Evolutionary conservation across 2,329 filamentous ascomycete genomes (phyloP).

Genomic region (Dactylella cylindrospora): DNA sequence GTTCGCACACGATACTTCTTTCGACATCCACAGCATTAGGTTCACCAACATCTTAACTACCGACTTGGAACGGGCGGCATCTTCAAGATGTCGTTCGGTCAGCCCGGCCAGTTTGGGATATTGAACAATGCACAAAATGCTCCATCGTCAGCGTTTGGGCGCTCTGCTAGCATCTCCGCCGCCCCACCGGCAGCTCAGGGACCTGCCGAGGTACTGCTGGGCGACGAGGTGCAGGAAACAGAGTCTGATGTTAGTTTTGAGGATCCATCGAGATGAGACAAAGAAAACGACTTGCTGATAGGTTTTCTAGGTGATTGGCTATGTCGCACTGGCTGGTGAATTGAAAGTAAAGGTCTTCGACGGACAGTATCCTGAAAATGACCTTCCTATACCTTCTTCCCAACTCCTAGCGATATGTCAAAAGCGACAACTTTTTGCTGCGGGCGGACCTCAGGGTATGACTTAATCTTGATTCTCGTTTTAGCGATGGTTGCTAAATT

Average conservation of each 20-base stretch:
- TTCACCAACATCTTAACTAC: no score
- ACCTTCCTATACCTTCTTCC: slow-evolving; percentile 72
- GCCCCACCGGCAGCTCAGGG: slow-evolving; percentile 36
- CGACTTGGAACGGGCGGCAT: slow-evolving; percentile 23
- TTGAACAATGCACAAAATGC: slow-evolving; percentile 45
- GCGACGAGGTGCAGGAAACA: slow-evolving; percentile 61
- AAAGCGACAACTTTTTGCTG: slow-evolving; percentile 76
- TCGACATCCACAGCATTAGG: no score
- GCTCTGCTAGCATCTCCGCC: slow-evolving; percentile 28
- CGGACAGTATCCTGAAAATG: slow-evolving; percentile 65
- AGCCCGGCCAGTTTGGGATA: slow-evolving; percentile 46
- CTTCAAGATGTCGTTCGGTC: slow-evolving; percentile 46
- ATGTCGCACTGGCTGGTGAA: slow-evolving; percentile 76
- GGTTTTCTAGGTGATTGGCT: slow-evolving; percentile 68
- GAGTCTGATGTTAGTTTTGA: slow-evolving; percentile 75
- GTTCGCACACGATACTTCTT: no score
- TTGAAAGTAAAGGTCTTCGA: slow-evolving; percentile 78
- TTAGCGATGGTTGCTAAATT: background rate
- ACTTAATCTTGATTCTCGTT: background rate
- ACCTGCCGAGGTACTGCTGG: slow-evolving; percentile 45
- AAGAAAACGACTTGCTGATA: slow-evolving; percentile 10
- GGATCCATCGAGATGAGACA: background rate
- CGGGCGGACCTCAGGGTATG: slow-evolving; percentile 71
- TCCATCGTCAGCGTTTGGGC: slow-evolving; percentile 27
- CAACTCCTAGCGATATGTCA: slow-evolving; percentile 84